phyloP scores from a whole-genome alignment of 2,329 filamentous ascomycete genomes.

The Neofusicoccum umdonicola region DNA sequence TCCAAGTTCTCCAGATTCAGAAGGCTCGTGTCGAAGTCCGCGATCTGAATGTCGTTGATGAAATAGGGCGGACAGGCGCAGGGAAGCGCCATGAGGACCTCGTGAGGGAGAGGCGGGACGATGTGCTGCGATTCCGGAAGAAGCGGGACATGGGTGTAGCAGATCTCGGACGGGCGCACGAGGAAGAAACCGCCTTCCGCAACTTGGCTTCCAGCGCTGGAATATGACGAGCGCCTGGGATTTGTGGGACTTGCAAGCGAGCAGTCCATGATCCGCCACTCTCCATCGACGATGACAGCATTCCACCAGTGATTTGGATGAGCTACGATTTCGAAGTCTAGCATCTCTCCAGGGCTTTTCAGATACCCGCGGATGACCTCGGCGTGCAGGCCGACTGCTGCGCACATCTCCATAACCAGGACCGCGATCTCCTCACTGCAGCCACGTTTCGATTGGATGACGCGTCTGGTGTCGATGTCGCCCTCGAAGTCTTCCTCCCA shows the following conservation, averaged over 20 bases:
- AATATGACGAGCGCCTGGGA: constrained; percentile 74
- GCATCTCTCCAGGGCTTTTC: constrained; percentile 76
- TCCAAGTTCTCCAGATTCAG: constrained; percentile 87
- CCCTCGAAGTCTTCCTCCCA: constrained; percentile 96
- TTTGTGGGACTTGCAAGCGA: constrained; percentile 89
- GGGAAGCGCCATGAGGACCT: constrained; percentile 81
- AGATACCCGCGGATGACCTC: constrained; percentile 88
- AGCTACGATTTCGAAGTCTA: constrained; percentile 77
- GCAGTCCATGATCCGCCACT: constrained; percentile 96
- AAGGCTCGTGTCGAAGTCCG: constrained; percentile 87
- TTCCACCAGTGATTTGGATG: constrained; percentile 98
- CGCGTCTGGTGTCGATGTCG: constrained; percentile 76
- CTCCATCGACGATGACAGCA: constrained; percentile 83
- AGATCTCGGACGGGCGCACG: constrained; percentile 80
- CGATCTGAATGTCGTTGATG: constrained; percentile 73
- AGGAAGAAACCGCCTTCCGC: constrained; percentile 95
- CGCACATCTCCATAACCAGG: constrained; percentile 90
- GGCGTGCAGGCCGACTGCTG: constrained; percentile 80
- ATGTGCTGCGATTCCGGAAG: constrained; percentile 88
- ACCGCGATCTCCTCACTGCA: constrained; percentile 87
- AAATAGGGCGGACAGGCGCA: constrained; percentile 87
- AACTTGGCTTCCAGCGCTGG: constrained; percentile 63
- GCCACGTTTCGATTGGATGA: constrained; percentile 79
- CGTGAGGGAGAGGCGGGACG: constrained; percentile 80
- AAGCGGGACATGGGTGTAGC: constrained; percentile 93